These are phyloP conservation scores for Veloporphyrellus conicus DNA, from an alignment of 1,284 basidiomycete species.

Conservation along the genomic window DNA sequence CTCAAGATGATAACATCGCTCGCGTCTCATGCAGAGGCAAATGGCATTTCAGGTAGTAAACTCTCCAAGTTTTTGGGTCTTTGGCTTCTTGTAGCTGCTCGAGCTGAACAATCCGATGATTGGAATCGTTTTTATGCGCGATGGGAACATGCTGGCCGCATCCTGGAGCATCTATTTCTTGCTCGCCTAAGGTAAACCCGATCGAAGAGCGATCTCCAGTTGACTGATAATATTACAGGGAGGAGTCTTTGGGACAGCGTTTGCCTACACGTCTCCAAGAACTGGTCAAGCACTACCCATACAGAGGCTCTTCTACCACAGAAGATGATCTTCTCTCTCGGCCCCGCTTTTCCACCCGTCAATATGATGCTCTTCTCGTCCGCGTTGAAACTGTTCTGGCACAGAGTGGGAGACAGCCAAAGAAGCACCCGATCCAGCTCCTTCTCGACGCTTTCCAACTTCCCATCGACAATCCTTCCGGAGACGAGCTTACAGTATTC, in stretches of 20 bases:
- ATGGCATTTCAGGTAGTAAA: slow-evolving; percentile 69
- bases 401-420: slow-evolving; percentile 37
- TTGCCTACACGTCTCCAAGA: slow-evolving; percentile 69
- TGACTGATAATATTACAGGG: slow-evolving; percentile 38
- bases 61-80: slow-evolving; percentile 66
- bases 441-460: slow-evolving; percentile 56
- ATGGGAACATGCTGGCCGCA: slow-evolving; percentile 67
- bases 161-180: slow-evolving; percentile 70
- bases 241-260: slow-evolving; percentile 50
- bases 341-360: slow-evolving; percentile 61
- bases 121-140: slow-evolving; percentile 54
- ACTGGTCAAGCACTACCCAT: slow-evolving; percentile 65
- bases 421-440: slow-evolving; percentile 52
- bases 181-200: slow-evolving; percentile 56
- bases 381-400: slow-evolving; percentile 53
- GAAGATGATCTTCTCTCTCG: slow-evolving; percentile 48
- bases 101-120: slow-evolving; percentile 47
- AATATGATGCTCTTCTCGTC: slow-evolving; percentile 59
- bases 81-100: slow-evolving; percentile 56
- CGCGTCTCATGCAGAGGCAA: slow-evolving; percentile 64
- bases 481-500: slow-evolving; percentile 38
- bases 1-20: slow-evolving; percentile 62
- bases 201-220: not conserved
- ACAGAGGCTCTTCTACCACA: slow-evolving; percentile 38
- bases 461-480: slow-evolving; percentile 34